Evolutionary conservation across 2,329 filamentous ascomycete species (phyloP).

Genomic region (Diaporthe citri): DNA sequence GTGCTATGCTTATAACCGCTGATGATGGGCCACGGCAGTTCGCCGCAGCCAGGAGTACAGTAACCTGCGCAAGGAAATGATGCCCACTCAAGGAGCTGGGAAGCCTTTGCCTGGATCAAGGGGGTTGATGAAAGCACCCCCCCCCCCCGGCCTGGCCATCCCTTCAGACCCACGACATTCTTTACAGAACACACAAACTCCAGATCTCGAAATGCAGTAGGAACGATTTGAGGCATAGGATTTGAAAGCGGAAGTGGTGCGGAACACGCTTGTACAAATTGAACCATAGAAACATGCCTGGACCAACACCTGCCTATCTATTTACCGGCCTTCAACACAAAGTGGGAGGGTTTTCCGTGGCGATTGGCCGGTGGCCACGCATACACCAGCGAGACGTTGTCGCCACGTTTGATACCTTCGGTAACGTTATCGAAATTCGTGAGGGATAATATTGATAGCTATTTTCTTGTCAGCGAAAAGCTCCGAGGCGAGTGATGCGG

Average conservation of each 20-base stretch:
- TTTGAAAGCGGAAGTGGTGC: too few relatives aligned
- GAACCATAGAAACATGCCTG: neutral
- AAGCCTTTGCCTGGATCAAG: neutral
- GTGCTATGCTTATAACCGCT: neutral
- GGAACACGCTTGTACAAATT: neutral
- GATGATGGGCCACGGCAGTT: too few relatives aligned
- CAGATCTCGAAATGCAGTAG: neutral
- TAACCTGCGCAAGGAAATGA: neutral
- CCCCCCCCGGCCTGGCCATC: too few relatives aligned
- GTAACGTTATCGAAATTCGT: neutral
- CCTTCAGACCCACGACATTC: neutral
- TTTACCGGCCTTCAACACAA: neutral
- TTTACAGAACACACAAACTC: neutral
- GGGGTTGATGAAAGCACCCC: too few relatives aligned
- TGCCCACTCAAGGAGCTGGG: neutral
- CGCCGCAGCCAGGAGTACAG: too few relatives aligned
- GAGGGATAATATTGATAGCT: neutral
- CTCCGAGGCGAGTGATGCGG: slow-evolving; percentile 34
- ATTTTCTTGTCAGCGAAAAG: slow-evolving; percentile 24
- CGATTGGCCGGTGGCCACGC: neutral
- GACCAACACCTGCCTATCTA: neutral
- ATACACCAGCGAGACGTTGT: neutral
- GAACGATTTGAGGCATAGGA: neutral
- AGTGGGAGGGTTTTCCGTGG: neutral
- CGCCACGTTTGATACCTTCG: neutral